Base-by-base conservation (phyloP, 164 flowering plant genomes). In the Umbilicus rupestris region DNA sequence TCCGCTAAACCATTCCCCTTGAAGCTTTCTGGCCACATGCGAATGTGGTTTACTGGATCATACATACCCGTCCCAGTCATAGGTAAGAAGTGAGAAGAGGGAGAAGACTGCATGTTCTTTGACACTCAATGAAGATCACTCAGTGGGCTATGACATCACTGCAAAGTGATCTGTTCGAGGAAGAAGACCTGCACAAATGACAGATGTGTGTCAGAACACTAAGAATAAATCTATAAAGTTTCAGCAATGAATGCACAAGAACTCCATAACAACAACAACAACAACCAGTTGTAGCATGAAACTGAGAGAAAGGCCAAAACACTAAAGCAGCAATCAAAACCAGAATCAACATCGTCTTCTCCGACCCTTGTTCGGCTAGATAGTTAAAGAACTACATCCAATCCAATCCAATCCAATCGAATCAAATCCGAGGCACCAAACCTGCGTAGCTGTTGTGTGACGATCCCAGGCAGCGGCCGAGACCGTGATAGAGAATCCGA, bases 11-110 rank as follows among this genome's bases (percentile, higher is more conserved):
- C 78, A 73, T 80, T 78, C 41, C 72, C 70, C 69, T 79, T 87
- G 71, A 81, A 88, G 67, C 77, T 76, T 37, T 85, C 85, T 7
- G 73, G 88, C 98, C 98, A 90, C 78, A 80, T 81, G 66, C 73
- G 73, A 67, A 86, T 78, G 64, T 82, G 98, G 71, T 84, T 89
- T 50, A 82, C 64, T 55, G 89, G 84, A 50, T 86, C 92, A 63
- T 84, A 89, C 19, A 86, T 66, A 19, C 80, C 82, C 82, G 90
- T 82, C 74, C 85, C 83, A 73, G 90, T 77, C 26, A 88, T 68
- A 59, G 87, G 69, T 24, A 86, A 83, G 76, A 80, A 92, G 73
- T 87, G 92, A 17, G 89, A 73, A 12, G 89, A 72, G 35, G 92
- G 55, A 63, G 88, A 80, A 63, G 88, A 80, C 72, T 83, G 87